phyloP scores from a whole-genome alignment of 2,329 filamentous ascomycete species.

The Fusarium stilboides region DNA sequence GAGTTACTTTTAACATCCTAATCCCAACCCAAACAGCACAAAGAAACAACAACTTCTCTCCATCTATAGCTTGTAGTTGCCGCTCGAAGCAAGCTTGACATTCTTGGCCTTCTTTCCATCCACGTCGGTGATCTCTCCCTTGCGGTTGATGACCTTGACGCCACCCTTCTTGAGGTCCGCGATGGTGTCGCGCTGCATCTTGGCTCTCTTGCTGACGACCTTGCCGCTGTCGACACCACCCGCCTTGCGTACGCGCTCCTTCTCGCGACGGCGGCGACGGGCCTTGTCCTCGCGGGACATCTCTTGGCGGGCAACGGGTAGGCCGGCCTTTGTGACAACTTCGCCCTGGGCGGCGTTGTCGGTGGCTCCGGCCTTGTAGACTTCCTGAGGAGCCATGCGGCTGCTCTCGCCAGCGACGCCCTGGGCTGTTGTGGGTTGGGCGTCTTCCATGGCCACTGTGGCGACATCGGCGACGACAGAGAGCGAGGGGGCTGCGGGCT shows the following conservation, averaged over 20 bases:
- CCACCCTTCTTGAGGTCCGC: constrained; percentile 85
- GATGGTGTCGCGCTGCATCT: constrained; percentile 66
- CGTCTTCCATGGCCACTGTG: constrained; percentile 95
- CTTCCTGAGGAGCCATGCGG: constrained; percentile 92
- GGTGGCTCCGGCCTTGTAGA: constrained; percentile 83
- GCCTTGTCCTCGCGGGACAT: constrained; percentile 90
- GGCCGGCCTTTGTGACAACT: constrained; percentile 82
- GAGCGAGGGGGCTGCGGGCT: constrained; percentile 83
- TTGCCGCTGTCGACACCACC: constrained; percentile 64
- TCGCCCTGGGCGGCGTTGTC: constrained; percentile 77
- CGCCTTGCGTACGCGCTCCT: constrained; percentile 85
- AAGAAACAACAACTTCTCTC: constrained; percentile 2
- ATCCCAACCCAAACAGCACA: constrained; percentile 22
- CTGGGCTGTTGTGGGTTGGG: constrained; percentile 85
- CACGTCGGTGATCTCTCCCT: constrained; percentile 87
- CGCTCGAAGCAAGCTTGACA: constrained; percentile 66
- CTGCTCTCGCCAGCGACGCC: constrained; percentile 78
- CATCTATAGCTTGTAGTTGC: constrained; percentile 73
- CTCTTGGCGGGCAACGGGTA: constrained; percentile 85
- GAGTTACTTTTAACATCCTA: constrained; percentile 26
- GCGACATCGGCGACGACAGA: constrained; percentile 92
- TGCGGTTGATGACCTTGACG: constrained; percentile 92
- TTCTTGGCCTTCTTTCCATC: constrained; percentile 82
- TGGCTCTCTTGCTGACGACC: constrained; percentile 70
- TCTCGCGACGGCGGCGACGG: constrained; percentile 82